Conservation (phyloP, 768 basidiomycete genomes). For the Hypholoma fasciculare region DNA sequence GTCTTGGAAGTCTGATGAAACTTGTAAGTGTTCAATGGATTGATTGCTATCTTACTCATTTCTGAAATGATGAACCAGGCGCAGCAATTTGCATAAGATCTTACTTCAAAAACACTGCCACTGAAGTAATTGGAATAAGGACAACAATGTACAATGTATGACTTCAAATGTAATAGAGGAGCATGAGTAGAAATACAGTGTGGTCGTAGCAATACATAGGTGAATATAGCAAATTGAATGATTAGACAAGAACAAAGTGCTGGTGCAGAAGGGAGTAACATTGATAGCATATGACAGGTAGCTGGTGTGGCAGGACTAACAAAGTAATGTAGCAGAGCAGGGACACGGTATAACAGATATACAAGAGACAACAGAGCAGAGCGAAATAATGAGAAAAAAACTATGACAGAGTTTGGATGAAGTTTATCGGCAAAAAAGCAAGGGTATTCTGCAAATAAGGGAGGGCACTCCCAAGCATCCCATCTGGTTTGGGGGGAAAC, state of each 20-base stretch:
- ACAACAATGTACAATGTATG: background rate
- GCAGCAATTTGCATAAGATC: too few relatives aligned
- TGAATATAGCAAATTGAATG: too few relatives aligned
- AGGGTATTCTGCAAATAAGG: background rate
- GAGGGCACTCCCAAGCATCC: background rate
- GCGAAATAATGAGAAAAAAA: background rate
- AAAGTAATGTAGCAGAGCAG: background rate
- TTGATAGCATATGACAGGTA: background rate
- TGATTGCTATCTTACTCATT: too few relatives aligned
- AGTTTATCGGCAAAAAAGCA: background rate
- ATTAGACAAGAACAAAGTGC: too few relatives aligned
- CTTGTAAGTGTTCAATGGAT: conserved; percentile 47
- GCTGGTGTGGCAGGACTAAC: too few relatives aligned
- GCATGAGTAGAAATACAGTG: conserved; percentile 2
- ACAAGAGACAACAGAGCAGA: background rate
- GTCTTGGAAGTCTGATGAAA: conserved; percentile 58
- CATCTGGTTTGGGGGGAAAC: background rate
- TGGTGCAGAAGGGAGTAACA: too few relatives aligned
- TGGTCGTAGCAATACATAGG: too few relatives aligned
- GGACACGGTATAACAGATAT: too few relatives aligned
- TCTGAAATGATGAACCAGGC: background rate
- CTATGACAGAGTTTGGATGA: background rate
- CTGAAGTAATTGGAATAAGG: too few relatives aligned
- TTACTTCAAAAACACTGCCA: too few relatives aligned
- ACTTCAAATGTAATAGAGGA: background rate